These are phyloP conservation scores for Trichosporon inkin DNA, from an alignment of 1,284 basidiomycete genomes.

Conservation along the genomic window DNA sequence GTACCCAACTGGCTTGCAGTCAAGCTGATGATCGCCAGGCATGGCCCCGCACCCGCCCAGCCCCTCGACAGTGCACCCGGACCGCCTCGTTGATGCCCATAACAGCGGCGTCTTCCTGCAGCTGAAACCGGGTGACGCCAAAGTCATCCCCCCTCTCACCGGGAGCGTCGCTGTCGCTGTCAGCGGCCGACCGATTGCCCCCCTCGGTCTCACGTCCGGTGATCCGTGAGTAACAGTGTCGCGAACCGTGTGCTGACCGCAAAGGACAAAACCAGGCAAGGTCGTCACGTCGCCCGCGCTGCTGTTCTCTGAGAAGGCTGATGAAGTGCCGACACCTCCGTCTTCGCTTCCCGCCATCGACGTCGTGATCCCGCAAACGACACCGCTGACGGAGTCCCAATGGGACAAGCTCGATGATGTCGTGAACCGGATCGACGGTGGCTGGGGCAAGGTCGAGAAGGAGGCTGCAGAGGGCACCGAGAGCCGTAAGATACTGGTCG, in stretches of 20 bases:
- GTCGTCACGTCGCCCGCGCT: conserved; percentile 2
- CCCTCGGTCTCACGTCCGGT: neutral
- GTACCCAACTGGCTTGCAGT: conserved; percentile 9
- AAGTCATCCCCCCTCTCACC: conserved; percentile 8
- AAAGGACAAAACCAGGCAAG: conserved; percentile 1
- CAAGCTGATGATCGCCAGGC: conserved; percentile 20
- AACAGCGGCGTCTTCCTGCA: conserved; percentile 18
- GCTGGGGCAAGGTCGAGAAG: conserved; percentile 24
- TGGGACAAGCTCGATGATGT: conserved; percentile 72
- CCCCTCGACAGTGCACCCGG: conserved; percentile 38
- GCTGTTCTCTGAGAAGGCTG: neutral
- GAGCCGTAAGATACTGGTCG: conserved; percentile 63
- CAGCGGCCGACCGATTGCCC: neutral
- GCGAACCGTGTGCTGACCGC: neutral
- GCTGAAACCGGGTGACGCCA: neutral
- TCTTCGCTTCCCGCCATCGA: conserved; percentile 29
- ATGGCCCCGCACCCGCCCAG: conserved; percentile 37
- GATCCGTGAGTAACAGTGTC: neutral
- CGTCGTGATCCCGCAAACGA: conserved; percentile 38
- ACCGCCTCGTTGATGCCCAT: conserved; percentile 41
- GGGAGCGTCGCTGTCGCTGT: conserved; percentile 12
- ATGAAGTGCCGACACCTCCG: neutral
- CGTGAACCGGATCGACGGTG: conserved; percentile 52
- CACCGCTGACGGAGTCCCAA: conserved; percentile 53
- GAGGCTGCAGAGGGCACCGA: conserved; percentile 42